Percentiles rank a stretch among this genome's conserved stretches.
These are phyloP conservation scores for Backusella luteola DNA, from an alignment of 192 early-diverging fungal genomes.

Conservation along the genomic window DNA sequence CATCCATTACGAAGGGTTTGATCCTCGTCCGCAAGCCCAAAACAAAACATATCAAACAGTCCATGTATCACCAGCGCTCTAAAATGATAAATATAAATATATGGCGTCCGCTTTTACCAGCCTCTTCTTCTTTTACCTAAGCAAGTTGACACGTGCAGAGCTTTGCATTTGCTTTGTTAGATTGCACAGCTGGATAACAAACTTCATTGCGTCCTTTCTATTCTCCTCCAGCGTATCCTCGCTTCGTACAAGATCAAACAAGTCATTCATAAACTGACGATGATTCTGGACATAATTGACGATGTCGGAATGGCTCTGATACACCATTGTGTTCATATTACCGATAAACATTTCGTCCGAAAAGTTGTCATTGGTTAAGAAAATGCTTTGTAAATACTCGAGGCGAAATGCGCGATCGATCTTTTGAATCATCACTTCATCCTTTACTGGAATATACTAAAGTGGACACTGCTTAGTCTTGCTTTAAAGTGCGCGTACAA, in stretches of 20 bases:
- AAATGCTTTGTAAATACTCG: slow-evolving; percentile 86
- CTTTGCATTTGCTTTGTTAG: slow-evolving; percentile 73
- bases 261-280: slow-evolving; percentile 60
- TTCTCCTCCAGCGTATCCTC: slow-evolving; percentile 44
- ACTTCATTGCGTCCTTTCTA: slow-evolving; percentile 75
- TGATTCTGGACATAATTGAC: slow-evolving; percentile 71
- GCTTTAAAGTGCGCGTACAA: neutral
- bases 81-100: neutral
- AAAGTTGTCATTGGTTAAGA: slow-evolving; percentile 66
- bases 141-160: slow-evolving; percentile 57
- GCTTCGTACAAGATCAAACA: slow-evolving; percentile 68
- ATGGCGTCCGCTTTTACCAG: too few species aligned
- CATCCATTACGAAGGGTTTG: slow-evolving; percentile 57
- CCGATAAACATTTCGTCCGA: slow-evolving; percentile 79
- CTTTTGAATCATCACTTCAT: slow-evolving; percentile 66
- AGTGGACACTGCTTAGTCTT: too few species aligned
- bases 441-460: slow-evolving; percentile 74
- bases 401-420: slow-evolving; percentile 87
- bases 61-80: slow-evolving; percentile 76
- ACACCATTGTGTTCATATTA: slow-evolving; percentile 71
- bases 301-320: slow-evolving; percentile 86
- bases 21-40: slow-evolving; percentile 59
- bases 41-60: slow-evolving; percentile 75
- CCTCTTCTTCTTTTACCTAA: slow-evolving; percentile 44
- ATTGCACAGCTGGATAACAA: slow-evolving; percentile 77